Evolutionary conservation across 805 yeast genomes (phyloP), one percentile per base, ranked within the genome.

Genomic region (Candida qinlingensis): DNA sequence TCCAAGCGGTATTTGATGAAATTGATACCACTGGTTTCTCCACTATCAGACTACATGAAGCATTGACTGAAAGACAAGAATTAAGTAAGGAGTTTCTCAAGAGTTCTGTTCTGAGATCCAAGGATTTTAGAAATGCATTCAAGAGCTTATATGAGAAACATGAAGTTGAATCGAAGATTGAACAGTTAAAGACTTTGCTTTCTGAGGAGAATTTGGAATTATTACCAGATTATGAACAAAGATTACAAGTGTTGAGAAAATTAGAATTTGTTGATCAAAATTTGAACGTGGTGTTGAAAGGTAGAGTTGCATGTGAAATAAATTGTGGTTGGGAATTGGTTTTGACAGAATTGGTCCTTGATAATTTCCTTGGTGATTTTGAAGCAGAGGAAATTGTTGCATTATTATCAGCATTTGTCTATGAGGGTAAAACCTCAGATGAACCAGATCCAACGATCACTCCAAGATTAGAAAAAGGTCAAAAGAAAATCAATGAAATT

Each of bases 371-470:
- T 53, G 96, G 92, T 31, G 95, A 89, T 49, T 91, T 87, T 62
- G 95, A 91, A 54, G 90, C 97, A 0, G 97, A 90, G 61, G 99
- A 94, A 66, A 90, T 94, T 53, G 97, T 91, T n/a, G 98, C 98
- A 0, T 71, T 94, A 43, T 68, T 94, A 33, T 89, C 97, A 0
- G 88, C 87, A 36, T 94, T 94, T 69, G 96, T 94, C 1, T 94
- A 87, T 62, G 97, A 94, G 60, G 98, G 97, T 1, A 49, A 52
- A 36, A 75, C 80, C 13, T 74, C 78, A 26, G 81, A 78, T 37
- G 81, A 74, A 13, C 95, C 83, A 50, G 83, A 80, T 7, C 69
- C 77, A 3, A 61, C 67, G 30, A 80, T 77, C 1, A 86, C 96
- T 0, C 96, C 97, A 27, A 74, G 95, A 44, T 73, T 94, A 45